Conservation (phyloP, 257 asterid species). For the Prunella vulgaris region DNA sequence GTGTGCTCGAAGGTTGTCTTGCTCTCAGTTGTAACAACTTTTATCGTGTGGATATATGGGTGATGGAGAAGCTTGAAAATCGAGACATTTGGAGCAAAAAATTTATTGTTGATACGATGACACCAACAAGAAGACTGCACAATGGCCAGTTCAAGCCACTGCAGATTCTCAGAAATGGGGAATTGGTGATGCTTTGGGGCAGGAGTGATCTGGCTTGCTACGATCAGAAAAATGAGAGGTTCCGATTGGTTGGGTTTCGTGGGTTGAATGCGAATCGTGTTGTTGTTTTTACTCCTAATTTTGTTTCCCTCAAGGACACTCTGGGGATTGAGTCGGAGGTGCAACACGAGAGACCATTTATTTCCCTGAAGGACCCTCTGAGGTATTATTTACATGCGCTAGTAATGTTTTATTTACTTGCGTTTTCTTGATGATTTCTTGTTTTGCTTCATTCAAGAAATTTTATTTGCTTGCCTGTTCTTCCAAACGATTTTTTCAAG, state of each 20-base stretch:
- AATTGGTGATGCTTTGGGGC: too few relatives aligned
- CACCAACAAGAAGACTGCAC: too few relatives aligned
- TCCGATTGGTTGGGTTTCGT: neutral
- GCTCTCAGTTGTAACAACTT: neutral
- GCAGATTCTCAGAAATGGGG: too few relatives aligned
- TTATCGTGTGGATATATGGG: conserved; percentile 24
- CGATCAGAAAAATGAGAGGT: conserved; percentile 8
- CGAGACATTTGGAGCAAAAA: conserved; percentile 18
- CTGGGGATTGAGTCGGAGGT: neutral
- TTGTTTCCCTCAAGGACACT: conserved; percentile 25
- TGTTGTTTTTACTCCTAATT: conserved; percentile 26
- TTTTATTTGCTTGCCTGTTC: too few relatives aligned
- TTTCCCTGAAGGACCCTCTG: neutral
- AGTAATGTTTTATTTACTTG: neutral
- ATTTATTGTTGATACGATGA: conserved; percentile 1
- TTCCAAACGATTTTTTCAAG: too few relatives aligned
- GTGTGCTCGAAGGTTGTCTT: conserved; percentile 24
- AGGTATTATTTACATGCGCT: neutral
- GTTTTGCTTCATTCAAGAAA: too few relatives aligned
- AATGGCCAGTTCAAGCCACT: neutral
- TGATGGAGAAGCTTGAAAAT: conserved; percentile 4
- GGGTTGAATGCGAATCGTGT: neutral
- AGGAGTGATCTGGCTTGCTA: conserved; percentile 13
- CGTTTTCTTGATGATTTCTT: too few relatives aligned
- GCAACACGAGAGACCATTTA: too few relatives aligned